A percentile compares a stretch with the other conserved stretches of the same genome.
Evolutionary conservation across 441 rosid species (phyloP).

Genomic region (Aquilaria agallochum): DNA sequence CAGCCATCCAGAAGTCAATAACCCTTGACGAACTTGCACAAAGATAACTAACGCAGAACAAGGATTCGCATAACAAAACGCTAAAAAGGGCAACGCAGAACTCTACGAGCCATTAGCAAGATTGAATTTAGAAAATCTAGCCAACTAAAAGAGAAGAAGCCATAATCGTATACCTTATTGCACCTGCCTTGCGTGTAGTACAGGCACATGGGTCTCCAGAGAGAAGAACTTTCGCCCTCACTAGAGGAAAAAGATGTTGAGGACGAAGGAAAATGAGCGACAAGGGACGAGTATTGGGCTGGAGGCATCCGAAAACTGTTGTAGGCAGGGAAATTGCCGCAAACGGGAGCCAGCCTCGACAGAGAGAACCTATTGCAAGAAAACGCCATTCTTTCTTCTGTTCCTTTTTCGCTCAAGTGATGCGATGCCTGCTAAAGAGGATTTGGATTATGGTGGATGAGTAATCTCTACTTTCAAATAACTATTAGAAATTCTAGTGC

Average conservation of each 20-base stretch:
- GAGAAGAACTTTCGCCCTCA: conserved; percentile 8
- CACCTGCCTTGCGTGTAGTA: conserved; percentile 83
- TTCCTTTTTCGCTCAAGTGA: too few species aligned
- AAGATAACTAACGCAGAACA: neutral
- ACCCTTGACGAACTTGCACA: neutral
- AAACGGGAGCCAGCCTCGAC: conserved; percentile 19
- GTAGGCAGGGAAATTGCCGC: conserved; percentile 17
- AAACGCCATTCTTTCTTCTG: conserved; percentile 28
- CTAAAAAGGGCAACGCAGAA: neutral
- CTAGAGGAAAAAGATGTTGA: conserved; percentile 15
- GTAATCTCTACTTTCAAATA: too few species aligned
- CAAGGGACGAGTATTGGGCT: conserved; percentile 4
- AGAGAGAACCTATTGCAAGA: conserved; percentile 22
- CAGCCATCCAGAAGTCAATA: too few species aligned
- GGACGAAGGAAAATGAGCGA: conserved; percentile 10
- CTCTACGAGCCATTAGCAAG: too few species aligned
- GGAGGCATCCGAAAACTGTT: conserved; percentile 6
- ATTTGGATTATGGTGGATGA: too few species aligned
- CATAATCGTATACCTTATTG: conserved; percentile 41
- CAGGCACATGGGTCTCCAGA: conserved; percentile 86
- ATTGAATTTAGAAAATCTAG: neutral
- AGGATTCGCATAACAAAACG: neutral
- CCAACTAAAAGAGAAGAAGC: too few species aligned
- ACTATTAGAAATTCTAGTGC: too few species aligned
- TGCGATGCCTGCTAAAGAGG: too few species aligned